Conservation (phyloP, 192 early-diverging fungal genomes). For the Rhizoclosmatium globosum region DNA sequence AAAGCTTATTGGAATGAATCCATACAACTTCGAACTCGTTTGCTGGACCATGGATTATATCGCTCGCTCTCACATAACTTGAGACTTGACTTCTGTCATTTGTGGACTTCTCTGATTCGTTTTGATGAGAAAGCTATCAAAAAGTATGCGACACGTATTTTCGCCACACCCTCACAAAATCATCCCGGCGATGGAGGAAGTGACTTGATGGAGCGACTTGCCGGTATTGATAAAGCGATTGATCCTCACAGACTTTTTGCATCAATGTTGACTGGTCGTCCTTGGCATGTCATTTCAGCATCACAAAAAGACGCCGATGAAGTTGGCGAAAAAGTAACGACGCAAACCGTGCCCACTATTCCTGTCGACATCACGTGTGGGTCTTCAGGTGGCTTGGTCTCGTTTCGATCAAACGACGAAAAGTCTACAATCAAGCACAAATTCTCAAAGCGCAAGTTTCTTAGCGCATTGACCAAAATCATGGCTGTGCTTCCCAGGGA, state of each 20-base stretch:
- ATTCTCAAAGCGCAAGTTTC: slow-evolving; percentile 61
- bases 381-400: slow-evolving; percentile 41
- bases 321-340: slow-evolving; percentile 6
- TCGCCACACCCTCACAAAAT: slow-evolving; percentile 24
- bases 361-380: background rate
- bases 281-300: slow-evolving; percentile 74
- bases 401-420: slow-evolving; percentile 56
- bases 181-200: background rate
- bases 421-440: slow-evolving; percentile 61
- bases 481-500: slow-evolving; percentile 84
- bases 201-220: background rate
- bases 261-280: slow-evolving; percentile 86
- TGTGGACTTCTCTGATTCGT: slow-evolving; percentile 85
- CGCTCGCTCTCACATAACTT: slow-evolving; percentile 74
- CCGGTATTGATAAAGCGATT: slow-evolving; percentile 45
- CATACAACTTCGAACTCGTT: slow-evolving; percentile 85
- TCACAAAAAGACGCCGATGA: slow-evolving; percentile 28
- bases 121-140: slow-evolving; percentile 80
- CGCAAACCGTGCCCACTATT: background rate
- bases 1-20: slow-evolving; percentile 22
- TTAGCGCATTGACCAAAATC: slow-evolving; percentile 80
- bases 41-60: slow-evolving; percentile 89
- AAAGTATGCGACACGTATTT: slow-evolving; percentile 68
- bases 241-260: slow-evolving; percentile 88
- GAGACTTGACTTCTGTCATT: slow-evolving; percentile 83